A percentile compares a stretch with the other conserved stretches of the same genome.
These are phyloP conservation scores for Neurospora sp. DNA, from an alignment of 495 filamentous ascomycete species.

Conservation along the genomic window DNA sequence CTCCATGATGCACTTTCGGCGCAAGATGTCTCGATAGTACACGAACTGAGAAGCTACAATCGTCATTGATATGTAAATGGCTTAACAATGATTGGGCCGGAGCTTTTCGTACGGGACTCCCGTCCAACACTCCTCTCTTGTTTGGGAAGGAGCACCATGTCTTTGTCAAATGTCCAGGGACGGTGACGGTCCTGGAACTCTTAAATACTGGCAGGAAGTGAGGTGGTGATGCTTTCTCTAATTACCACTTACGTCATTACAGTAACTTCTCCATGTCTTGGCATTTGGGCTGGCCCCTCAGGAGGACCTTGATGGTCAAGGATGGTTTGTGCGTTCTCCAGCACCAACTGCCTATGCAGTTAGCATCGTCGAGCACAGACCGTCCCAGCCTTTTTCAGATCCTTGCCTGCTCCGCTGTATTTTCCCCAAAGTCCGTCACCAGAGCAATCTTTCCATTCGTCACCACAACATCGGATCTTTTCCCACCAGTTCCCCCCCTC, in stretches of 20 bases:
- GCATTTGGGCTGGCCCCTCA: neutral
- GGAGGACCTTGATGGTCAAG: neutral
- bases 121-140: neutral
- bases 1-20: neutral
- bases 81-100: neutral
- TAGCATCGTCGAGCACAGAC: neutral
- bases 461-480: neutral
- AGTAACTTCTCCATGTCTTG: neutral
- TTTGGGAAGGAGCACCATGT: neutral
- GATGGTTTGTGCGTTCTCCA: neutral
- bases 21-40: neutral
- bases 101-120: neutral
- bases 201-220: no score
- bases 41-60: neutral
- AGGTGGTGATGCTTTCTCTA: neutral
- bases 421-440: neutral
- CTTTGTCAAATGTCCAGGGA: neutral
- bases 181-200: neutral
- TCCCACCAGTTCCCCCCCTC: neutral
- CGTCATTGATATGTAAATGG: neutral
- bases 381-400: neutral
- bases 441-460: neutral
- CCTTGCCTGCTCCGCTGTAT: neutral
- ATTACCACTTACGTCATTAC: neutral
- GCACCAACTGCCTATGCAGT: neutral